phyloP scores from a whole-genome alignment of 129 eudicot species.

The Apium graveolens region DNA sequence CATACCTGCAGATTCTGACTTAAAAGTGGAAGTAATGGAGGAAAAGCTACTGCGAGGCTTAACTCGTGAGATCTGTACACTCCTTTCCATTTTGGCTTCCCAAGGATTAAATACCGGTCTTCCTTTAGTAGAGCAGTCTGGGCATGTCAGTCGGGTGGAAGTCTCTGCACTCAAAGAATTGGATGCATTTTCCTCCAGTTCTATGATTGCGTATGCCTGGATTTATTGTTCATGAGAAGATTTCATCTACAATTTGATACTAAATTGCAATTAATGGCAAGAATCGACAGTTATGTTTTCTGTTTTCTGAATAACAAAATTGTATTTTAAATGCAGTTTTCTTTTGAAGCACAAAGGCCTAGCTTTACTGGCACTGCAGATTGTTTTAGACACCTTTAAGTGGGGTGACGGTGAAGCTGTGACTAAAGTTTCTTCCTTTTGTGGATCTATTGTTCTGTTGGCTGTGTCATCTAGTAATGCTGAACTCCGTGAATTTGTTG shows the following conservation, averaged over 20 bases:
- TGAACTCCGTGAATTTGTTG: slow-evolving; percentile 73
- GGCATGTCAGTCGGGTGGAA: slow-evolving; percentile 39
- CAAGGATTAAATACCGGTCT: slow-evolving; percentile 60
- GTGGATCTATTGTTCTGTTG: slow-evolving; percentile 56
- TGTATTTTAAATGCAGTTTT: slow-evolving; percentile 45
- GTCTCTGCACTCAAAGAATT: slow-evolving; percentile 45
- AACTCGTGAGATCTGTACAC: slow-evolving; percentile 79
- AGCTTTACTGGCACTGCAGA: slow-evolving; percentile 64
- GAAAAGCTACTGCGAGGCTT: slow-evolving; percentile 84
- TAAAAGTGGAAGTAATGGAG: slow-evolving; percentile 95
- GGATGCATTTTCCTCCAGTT: slow-evolving; percentile 51
- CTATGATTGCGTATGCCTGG: slow-evolving; percentile 66
- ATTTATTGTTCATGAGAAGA: slow-evolving; percentile 3
- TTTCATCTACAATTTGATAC: neutral
- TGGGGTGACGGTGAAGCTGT: slow-evolving; percentile 85
- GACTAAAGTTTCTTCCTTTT: slow-evolving; percentile 65
- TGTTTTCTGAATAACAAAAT: neutral
- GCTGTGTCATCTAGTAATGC: slow-evolving; percentile 49
- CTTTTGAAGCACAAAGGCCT: slow-evolving; percentile 53
- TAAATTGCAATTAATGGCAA: neutral
- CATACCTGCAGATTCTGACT: slow-evolving; percentile 48
- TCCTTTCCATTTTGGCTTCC: slow-evolving; percentile 57
- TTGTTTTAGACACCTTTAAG: slow-evolving; percentile 64
- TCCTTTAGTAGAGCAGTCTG: slow-evolving; percentile 57
- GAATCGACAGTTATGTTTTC: neutral